Evolutionary conservation across 768 basidiomycete genomes (phyloP).

Genomic region (Leucogyrophana mollusca): DNA sequence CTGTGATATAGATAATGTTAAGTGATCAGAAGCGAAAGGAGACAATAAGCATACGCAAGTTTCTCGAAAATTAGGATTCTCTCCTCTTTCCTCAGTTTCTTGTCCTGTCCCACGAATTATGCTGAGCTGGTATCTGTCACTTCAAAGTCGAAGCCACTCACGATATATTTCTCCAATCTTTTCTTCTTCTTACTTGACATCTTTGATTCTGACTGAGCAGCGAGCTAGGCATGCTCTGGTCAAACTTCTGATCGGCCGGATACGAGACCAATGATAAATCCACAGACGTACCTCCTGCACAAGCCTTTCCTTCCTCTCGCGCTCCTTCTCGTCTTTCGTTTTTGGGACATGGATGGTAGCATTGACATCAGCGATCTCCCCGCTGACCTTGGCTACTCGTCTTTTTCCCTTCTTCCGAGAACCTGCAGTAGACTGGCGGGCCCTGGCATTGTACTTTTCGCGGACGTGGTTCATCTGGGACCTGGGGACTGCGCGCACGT

Average conservation of each 20-base stretch:
- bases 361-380: constrained; percentile 46
- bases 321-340: constrained; percentile 58
- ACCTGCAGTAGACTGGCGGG: constrained; percentile 59
- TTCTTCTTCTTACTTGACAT: constrained; percentile 86
- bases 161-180: constrained; percentile 90
- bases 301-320: constrained; percentile 56
- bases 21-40: constrained; percentile 14
- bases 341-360: constrained; percentile 58
- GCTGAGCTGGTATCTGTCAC: not conserved
- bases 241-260: constrained; percentile 4
- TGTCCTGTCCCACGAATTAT: constrained; percentile 55
- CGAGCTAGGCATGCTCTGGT: constrained; percentile 16
- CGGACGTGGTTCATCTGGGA: constrained; percentile 23
- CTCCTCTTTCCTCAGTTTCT: constrained; percentile 91
- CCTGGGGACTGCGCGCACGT: no score
- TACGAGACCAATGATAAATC: not conserved
- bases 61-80: constrained; percentile 74
- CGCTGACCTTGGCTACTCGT: constrained; percentile 25
- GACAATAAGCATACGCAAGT: constrained; percentile 58
- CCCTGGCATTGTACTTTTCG: constrained; percentile 60
- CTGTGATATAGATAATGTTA: constrained; percentile 41
- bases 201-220: constrained; percentile 59
- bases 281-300: constrained; percentile 53
- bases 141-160: constrained; percentile 33
- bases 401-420: constrained; percentile 65